Conservation (phyloP, 78 protist species). For the Speleostelium caveatum region DNA sequence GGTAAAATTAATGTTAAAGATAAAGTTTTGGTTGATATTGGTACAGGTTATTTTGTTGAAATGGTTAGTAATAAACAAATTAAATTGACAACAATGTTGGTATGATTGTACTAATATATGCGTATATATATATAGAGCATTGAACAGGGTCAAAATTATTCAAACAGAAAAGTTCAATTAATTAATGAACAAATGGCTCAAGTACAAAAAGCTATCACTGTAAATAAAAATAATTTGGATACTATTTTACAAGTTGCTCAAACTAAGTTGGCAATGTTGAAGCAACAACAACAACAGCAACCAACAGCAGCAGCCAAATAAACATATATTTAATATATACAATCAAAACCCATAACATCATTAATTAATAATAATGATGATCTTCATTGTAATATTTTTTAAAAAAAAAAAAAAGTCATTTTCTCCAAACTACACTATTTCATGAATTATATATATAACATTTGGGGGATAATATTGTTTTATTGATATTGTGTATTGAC, state of each 20-base stretch:
- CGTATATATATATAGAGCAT: neutral
- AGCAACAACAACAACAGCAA: conserved; percentile 70
- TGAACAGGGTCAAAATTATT: conserved; percentile 62
- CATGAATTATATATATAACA: too few species aligned
- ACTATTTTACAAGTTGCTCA: conserved; percentile 73
- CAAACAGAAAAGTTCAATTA: conserved; percentile 69
- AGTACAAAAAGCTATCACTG: conserved; percentile 64
- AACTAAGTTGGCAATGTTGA: conserved; percentile 19
- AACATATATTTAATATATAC: too few species aligned
- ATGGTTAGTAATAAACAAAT: conserved; percentile 21
- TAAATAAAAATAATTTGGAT: conserved; percentile 48
- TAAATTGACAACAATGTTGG: neutral
- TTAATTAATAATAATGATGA: too few species aligned
- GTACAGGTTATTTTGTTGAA: conserved; percentile 74
- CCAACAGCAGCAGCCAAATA: neutral
- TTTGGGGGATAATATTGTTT: too few species aligned
- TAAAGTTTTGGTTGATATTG: conserved; percentile 76
- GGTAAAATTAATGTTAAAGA: conserved; percentile 59
- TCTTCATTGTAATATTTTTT: too few species aligned
- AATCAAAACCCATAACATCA: too few species aligned
- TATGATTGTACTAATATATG: neutral
- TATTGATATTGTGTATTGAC: too few species aligned
- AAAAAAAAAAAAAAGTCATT: too few species aligned
- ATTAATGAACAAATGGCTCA: conserved; percentile 54
- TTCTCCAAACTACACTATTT: too few species aligned